Base-by-base conservation (phyloP, 805 yeast species). In the Ogataea nonfermentans region DNA sequence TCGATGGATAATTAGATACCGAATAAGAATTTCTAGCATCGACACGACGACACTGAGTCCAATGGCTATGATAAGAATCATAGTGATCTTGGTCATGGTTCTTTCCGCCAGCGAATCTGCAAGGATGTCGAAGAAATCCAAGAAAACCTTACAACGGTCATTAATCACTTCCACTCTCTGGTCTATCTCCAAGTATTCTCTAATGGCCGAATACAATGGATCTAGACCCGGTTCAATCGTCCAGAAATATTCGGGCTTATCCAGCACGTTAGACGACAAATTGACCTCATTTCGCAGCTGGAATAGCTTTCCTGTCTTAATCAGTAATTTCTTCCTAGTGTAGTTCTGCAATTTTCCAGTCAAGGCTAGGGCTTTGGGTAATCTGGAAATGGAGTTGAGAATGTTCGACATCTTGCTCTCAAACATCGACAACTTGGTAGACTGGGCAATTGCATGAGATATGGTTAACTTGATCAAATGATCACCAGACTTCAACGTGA, bases 191-290 rank as follows among this genome's bases (percentile, higher is more conserved):
- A 93, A 66, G 55, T 93, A 93, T 48, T 93, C 96, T 43, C 96
- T 67, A 41, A 90, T 81, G 2, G 97, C 97, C 24, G 73, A 71
- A 62, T 93, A 93, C 29, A 93, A 67, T 3, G 98, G 98, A 59
- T 91, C 95, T 49, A 93, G 72, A 26, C 95, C 90, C 4, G 99
- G 99, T 63, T 93, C 99, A 46, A 73, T 75, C 22, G 90, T 85
- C 99, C 99, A 93, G 62, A 93, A 93, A 56, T 87, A 89, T 46
- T 88, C 96, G 0, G 99, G 99, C 0, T 96, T 89, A 56, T 93
- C 99, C 38, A 93, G 69, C 15, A 93, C 89, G 48, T 86, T 86
- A 9, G 96, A 86, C 4, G 91, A 82, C 35, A 93, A 66, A 58
- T 93, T 93, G 4, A 93, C 97, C 62, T 93, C 98, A 10, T 90